Evolutionary conservation across 441 rosid species (phyloP), one percentile per base, ranked within the genome.

Genomic region (Syzygium syzygioides): DNA sequence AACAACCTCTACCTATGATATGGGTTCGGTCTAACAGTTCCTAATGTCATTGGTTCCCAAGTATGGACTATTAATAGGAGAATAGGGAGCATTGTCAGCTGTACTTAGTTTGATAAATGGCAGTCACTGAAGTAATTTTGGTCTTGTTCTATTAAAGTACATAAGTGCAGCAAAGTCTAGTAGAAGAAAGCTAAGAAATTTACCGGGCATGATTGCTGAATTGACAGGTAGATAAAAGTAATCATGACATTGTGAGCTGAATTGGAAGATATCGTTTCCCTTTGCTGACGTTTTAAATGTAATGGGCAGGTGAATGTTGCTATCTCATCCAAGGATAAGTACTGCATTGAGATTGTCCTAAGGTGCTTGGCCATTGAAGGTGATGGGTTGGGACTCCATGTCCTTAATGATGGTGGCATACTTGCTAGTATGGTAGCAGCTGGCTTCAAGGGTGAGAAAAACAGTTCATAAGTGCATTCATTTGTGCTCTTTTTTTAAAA

Each of bases 311-410:
- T 96, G 83, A 95, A 94, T 92, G 98, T 97, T 71, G 87, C 96
- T 48, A 95, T 97, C 90, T 96, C 99, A 41, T 88, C 96, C 45
- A 95, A 92, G 91, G 96, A 94, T 92, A 94, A 90, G 90, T 95
- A 97, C 92, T 94, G 98, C 92, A 94, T 97, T 26, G 99, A 97
- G 92, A 95, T 98, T 60, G 96, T 96, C 79, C 96, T 98, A 66
- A 97, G 97, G 90, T 97, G 99, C 94, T 91, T 95, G 93, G 99
- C 99, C 66, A 94, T 92, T 30, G 95, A 95, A 91, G 98, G 99
- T 90, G 99, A 98, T 89, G 99, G 99, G 83, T 94, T 95, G 88
- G 99, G 99, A 89, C 89, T 91, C 86, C 94, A 93, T 79, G 90
- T 92, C 87, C 92, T 91, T 30, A 93, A 91, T 88, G 98, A 96